Base-by-base conservation (phyloP, 2,329 filamentous ascomycete genomes). In the Tolypocladium ophioglossoides region DNA sequence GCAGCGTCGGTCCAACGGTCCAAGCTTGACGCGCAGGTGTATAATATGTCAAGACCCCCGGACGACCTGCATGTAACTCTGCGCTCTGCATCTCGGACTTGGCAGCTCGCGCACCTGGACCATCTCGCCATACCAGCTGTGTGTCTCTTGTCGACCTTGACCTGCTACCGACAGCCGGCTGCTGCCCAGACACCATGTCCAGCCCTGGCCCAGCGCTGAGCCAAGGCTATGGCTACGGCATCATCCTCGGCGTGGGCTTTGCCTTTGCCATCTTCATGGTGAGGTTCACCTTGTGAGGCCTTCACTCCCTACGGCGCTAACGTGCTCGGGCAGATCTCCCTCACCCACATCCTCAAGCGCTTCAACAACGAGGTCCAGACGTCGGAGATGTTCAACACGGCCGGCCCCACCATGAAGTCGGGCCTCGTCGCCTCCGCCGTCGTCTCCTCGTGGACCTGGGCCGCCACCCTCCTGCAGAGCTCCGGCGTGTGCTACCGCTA, bases 401-500 rank as follows among this genome's bases (percentile, higher is more conserved):
- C 91, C 51, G 90, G 90, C 20, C 79, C 91, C 57, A 91, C 88
- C 1, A 89, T 96, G 60, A 96, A 95, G 67, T 91, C 89, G 10
- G 91, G 91, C 46, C 77, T 96, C 16, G 89, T 95, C 0, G 88
- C 89, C 12, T 88, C 89, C 6, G 91, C 90, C 18, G 91, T 96
- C n/a, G 89, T 95, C 4, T 91, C 87, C 18, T 91, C 86, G 6
- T 96, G 91, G 91, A 95, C 91, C 0, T 95, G 90, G 90, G 90
- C 89, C 0, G 90, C 89, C 24, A 94, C 89, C 0, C 75, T 92
- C 1, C 76, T 94, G 2, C 89, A 94, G 65, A 87, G 83, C 1
- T 85, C 87, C 1, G 82, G 84, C n/a, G 87, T 95, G 20, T 89
- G 88, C 57, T 95, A 95, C 69, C 77, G 82, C 58, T 92, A 92